Conservation (phyloP, 176 grass and related monocot genomes). For the Triticum timopheevii region DNA sequence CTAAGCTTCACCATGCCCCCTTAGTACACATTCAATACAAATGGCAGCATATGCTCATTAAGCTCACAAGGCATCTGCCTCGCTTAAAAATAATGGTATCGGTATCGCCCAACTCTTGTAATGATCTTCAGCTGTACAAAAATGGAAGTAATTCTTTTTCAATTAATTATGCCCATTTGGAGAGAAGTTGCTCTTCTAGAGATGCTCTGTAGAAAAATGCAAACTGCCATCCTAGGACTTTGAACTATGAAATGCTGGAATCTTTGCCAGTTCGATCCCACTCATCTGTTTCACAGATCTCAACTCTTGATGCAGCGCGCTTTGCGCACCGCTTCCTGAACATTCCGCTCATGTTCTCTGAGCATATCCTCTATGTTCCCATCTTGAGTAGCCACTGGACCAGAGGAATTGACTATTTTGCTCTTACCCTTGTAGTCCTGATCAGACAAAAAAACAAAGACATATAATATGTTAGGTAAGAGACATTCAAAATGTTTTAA, state of each 20-base stretch:
- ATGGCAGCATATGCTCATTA: not conserved
- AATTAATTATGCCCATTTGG: not conserved
- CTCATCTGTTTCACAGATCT: constrained; percentile 18
- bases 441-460: constrained; percentile 9
- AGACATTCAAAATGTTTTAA: not conserved
- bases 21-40: not conserved
- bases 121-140: not conserved
- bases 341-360: constrained; percentile 72
- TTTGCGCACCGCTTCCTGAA: constrained; percentile 80
- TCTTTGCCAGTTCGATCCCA: not conserved
- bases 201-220: not conserved
- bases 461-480: not conserved
- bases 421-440: constrained; percentile 44
- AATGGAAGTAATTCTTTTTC: not conserved
- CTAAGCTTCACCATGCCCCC: not conserved
- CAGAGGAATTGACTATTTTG: constrained; percentile 56
- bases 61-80: not conserved
- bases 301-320: constrained; percentile 44
- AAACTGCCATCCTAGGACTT: not conserved
- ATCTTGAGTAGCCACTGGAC: constrained; percentile 51
- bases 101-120: not conserved
- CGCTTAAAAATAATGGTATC: not conserved
- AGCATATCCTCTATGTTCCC: constrained; percentile 72
- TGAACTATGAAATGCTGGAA: not conserved
- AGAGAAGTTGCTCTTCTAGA: not conserved